Evolutionary conservation across 495 filamentous ascomycete genomes (phyloP), one percentile per base, ranked within the genome.

Genomic region (Aspergillus mulundensis): DNA sequence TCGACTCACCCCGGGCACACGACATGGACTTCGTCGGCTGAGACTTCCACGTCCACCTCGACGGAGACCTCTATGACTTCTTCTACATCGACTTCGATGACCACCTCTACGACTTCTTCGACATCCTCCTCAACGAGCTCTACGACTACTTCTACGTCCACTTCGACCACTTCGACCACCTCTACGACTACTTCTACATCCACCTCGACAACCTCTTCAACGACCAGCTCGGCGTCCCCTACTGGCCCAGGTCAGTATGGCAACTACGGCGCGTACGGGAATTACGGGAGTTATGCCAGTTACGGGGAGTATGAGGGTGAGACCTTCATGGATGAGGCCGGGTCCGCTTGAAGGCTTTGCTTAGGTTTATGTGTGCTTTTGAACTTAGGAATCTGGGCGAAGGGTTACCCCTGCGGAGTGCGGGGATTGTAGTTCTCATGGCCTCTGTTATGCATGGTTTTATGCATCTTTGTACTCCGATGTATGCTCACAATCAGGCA

Each of bases 251-350:
- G 25, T 21, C n/a, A 53, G 16, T 59, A 59, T 45, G 41, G 30
- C 21, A 36, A 10, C 32, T 51, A 51, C n/a, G 50, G 50, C n/a
- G 23, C 7, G 10, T 53, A 53, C 16, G 38, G 38, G 0, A 40
- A 44, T 43, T 59, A 59, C 25, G 60, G 53, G 5, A 24, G 34
- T 30, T 62, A 58, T 19, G 60, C 52, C 4, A 38, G 57, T 19
- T 63, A 62, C 30, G 61, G 53, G 32, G 48, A 53, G 16, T 62
- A 62, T 25, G 60, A 57, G 5, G 24, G 15, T 1, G 45, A 14
- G 7, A 14, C 3, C 28, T 30, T 30, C 4, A 30, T 5, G 5
- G 10, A 10, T 30, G 28, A 30, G 28, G n/a, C n/a, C n/a, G n/a
- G n/a, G n/a, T n/a, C n/a, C n/a, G n/a, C n/a, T n/a, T n/a, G n/a